Percentiles rank a stretch among this genome's conserved stretches.
phyloP scores from a whole-genome alignment of 2,329 filamentous ascomycete genomes.

The Botrytis squamosa region DNA sequence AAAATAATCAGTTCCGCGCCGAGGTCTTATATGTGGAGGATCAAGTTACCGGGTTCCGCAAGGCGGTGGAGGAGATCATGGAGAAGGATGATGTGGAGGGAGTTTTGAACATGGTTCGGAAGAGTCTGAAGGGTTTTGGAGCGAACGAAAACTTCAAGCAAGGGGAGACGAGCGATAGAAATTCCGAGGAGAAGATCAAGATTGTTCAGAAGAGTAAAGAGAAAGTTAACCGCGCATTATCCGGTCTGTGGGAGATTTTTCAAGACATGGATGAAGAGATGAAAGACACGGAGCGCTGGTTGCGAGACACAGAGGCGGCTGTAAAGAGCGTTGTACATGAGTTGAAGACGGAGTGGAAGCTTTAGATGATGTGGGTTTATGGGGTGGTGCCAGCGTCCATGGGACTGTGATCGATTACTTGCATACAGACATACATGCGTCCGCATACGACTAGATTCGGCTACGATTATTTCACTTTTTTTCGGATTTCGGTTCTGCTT shows the following conservation, averaged over 20 bases:
- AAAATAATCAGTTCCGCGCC: background rate
- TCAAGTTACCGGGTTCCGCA: background rate
- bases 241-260: background rate
- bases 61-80: background rate
- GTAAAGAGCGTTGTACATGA: background rate
- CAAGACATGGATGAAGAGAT: background rate
- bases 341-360: no score
- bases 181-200: background rate
- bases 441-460: background rate
- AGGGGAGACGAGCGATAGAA: background rate
- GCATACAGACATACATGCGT: background rate
- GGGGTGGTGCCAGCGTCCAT: background rate
- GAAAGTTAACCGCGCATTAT: background rate
- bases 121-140: background rate
- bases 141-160: background rate
- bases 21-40: background rate
- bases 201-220: background rate
- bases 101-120: background rate
- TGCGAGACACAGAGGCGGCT: background rate
- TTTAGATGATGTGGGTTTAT: background rate
- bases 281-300: background rate
- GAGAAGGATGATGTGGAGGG: background rate
- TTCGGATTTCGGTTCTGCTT: background rate
- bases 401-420: background rate
- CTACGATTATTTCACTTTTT: background rate